A percentile compares a stretch with the other conserved stretches of the same genome.
These are phyloP conservation scores for Suzukiozyma palmioleophila DNA, from an alignment of 1,139 yeast species.

Conservation along the genomic window DNA sequence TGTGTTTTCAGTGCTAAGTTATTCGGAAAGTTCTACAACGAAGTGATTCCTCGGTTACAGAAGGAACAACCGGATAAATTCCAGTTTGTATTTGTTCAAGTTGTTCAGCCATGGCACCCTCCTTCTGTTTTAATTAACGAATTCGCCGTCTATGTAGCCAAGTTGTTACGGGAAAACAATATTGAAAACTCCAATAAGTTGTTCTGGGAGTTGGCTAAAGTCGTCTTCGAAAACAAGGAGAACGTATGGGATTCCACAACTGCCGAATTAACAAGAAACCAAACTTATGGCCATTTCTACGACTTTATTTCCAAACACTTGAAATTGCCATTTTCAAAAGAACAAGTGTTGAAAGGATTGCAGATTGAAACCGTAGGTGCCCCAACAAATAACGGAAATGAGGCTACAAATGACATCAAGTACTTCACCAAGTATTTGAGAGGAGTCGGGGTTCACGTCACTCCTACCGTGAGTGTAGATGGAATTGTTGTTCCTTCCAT, in stretches of 20 bases:
- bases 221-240: constrained; percentile 49
- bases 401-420: constrained; percentile 58
- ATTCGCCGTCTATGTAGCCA: constrained; percentile 65
- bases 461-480: constrained; percentile 76
- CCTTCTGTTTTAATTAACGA: constrained; percentile 65
- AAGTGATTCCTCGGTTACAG: constrained; percentile 52
- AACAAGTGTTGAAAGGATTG: constrained; percentile 32
- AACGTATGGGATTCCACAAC: constrained; percentile 62
- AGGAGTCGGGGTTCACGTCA: constrained; percentile 75
- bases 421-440: constrained; percentile 71
- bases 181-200: constrained; percentile 21
- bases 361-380: constrained; percentile 22
- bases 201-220: constrained; percentile 62
- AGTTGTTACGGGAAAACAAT: constrained; percentile 42
- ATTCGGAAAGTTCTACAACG: constrained; percentile 49
- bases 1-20: constrained; percentile 73
- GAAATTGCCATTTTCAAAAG: constrained; percentile 32
- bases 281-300: constrained; percentile 54
- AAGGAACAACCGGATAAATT: constrained; percentile 45
- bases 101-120: constrained; percentile 87
- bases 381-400: constrained; percentile 55
- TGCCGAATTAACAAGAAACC: constrained; percentile 48
- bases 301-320: constrained; percentile 41
- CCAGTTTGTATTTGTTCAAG: constrained; percentile 59
- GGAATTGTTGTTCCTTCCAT: constrained; percentile 49